Percentiles rank a stretch among this genome's conserved stretches.
These are phyloP conservation scores for Hypoxylon rickii DNA, from an alignment of 495 filamentous ascomycete genomes.

Conservation along the genomic window DNA sequence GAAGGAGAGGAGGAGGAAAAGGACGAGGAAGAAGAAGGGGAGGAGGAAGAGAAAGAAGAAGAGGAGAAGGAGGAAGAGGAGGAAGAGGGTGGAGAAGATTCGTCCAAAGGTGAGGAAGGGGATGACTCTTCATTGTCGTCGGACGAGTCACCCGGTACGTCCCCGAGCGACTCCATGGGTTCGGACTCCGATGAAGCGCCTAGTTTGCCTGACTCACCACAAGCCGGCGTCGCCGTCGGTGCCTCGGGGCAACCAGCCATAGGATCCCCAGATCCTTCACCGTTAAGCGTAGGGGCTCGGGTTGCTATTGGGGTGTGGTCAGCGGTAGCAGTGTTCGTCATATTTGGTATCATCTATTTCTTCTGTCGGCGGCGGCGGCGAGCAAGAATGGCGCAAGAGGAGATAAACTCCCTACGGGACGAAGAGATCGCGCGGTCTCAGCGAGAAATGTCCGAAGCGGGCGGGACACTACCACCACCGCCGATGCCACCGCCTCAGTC, in stretches of 20 bases:
- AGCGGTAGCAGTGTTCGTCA: constrained; percentile 18
- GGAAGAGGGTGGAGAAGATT: not conserved
- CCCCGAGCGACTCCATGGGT: constrained; percentile 6
- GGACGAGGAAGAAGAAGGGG: not conserved
- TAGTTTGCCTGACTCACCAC: not conserved
- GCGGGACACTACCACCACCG: not conserved
- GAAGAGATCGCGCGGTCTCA: constrained; percentile 23
- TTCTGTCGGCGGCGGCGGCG: constrained; percentile 18
- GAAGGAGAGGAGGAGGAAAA: constrained; percentile 2
- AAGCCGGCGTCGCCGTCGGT: constrained; percentile 18
- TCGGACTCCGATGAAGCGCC: not conserved
- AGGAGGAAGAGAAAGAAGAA: constrained; percentile 1
- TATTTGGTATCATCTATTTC: constrained; percentile 20
- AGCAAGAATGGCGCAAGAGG: constrained; percentile 9
- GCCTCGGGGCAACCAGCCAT: constrained; percentile 18
- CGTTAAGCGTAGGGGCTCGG: constrained; percentile 21
- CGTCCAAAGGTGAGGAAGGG: not conserved
- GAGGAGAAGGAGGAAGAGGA: not conserved
- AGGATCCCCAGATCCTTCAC: constrained; percentile 12
- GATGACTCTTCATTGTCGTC: constrained; percentile 3
- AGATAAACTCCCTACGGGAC: constrained; percentile 21
- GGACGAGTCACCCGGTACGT: constrained; percentile 5
- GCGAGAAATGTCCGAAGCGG: constrained; percentile 12
- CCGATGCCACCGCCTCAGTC: not conserved
- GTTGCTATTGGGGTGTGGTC: constrained; percentile 29